phyloP scores from a whole-genome alignment of 768 basidiomycete genomes.

The Scleroderma citrinum region DNA sequence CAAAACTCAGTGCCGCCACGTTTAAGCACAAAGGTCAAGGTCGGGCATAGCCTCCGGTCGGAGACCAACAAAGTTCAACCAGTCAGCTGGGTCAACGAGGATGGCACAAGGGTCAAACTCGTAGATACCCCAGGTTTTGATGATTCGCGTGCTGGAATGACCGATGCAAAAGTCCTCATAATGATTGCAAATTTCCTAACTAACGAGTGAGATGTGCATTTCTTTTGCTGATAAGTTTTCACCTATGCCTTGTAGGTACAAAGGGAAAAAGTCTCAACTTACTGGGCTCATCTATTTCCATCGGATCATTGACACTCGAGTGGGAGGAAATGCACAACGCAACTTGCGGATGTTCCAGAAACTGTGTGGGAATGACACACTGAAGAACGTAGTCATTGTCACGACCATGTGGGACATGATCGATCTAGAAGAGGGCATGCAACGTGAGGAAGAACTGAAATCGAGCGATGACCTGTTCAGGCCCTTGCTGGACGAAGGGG shows the following conservation, averaged over 20 bases:
- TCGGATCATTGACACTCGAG: constrained; percentile 36
- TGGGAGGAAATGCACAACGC: constrained; percentile 34
- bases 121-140: constrained; percentile 2
- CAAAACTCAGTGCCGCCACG: not conserved
- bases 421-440: constrained; percentile 17
- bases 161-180: not conserved
- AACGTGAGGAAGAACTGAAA: constrained; percentile 32
- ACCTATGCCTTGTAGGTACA: not conserved
- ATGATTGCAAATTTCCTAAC: not conserved
- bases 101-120: not conserved
- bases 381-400: constrained; percentile 40
- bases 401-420: constrained; percentile 44
- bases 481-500: not conserved
- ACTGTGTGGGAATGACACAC: constrained; percentile 37
- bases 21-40: not conserved
- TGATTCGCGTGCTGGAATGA: not conserved
- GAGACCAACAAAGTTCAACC: not conserved
- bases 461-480: not conserved
- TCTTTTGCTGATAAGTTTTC: not conserved
- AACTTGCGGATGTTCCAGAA: constrained; percentile 39
- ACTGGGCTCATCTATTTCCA: constrained; percentile 42
- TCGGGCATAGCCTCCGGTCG: not conserved
- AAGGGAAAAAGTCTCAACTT: not conserved
- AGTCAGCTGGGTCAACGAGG: not conserved
- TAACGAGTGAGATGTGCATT: not conserved